Evolutionary conservation across 345 rosid species (phyloP).

Genomic region (Stellera chamaejasme): DNA sequence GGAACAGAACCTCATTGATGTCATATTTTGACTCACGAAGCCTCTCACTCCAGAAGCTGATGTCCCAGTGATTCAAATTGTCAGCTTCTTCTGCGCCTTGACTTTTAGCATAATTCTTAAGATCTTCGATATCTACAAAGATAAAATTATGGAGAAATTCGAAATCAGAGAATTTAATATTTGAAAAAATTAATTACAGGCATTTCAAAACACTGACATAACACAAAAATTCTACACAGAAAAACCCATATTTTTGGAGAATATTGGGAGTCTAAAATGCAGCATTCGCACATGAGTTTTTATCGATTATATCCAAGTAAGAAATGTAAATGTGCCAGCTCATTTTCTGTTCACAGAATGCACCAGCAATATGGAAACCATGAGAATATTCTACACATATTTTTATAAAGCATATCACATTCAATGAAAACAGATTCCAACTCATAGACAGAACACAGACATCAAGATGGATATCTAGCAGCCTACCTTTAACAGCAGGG

Average conservation of each 20-base stretch:
- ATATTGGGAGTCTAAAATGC: conserved; percentile 2
- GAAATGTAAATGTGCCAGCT: no score
- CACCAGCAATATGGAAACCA: no score
- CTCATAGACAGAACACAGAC: background rate
- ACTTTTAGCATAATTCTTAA: conserved; percentile 54
- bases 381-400: no score
- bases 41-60: conserved; percentile 87
- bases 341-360: no score
- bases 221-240: background rate
- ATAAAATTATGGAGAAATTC: background rate
- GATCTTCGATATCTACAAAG: conserved; percentile 68
- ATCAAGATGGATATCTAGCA: conserved; percentile 8
- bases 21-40: conserved; percentile 89
- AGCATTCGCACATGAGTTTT: conserved; percentile 1
- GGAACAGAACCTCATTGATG: conserved; percentile 64
- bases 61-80: conserved; percentile 78
- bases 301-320: no score
- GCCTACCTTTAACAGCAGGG: conserved; percentile 76
- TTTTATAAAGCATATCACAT: no score
- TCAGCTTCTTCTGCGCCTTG: conserved; percentile 75
- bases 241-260: background rate
- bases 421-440: no score
- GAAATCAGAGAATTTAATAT: background rate
- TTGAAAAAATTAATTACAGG: no score
- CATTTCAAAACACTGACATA: background rate